Evolutionary conservation across 2,329 filamentous ascomycete genomes (phyloP).

Genomic region (Xylaria sp.): DNA sequence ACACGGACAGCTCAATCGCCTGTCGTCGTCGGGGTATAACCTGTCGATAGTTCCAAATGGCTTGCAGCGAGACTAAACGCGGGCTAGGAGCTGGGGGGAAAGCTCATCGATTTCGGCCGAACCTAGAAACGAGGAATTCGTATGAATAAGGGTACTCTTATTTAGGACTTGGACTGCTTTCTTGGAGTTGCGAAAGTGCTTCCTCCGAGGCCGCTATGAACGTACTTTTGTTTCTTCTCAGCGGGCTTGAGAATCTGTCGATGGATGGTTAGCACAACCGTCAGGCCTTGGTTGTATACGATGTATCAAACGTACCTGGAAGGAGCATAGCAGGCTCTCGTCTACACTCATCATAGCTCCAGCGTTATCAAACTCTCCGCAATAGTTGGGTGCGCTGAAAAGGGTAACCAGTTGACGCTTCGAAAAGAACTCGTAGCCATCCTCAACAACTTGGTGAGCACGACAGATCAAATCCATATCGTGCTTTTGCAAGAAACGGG

Average conservation of each 20-base stretch:
- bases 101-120: conserved; percentile 83
- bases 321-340: conserved; percentile 96
- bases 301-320: conserved; percentile 70
- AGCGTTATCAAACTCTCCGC: conserved; percentile 98
- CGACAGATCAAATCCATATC: conserved; percentile 99
- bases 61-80: conserved; percentile 31
- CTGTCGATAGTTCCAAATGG: conserved; percentile 33
- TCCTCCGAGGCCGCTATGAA: conserved; percentile 74
- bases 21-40: conserved; percentile 35
- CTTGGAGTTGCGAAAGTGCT: conserved; percentile 72
- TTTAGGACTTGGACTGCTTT: conserved; percentile 71
- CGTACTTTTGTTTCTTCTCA: conserved; percentile 99
- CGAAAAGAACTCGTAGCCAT: conserved; percentile 99
- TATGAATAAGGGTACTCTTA: conserved; percentile 71
- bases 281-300: no score
- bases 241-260: conserved; percentile 94
- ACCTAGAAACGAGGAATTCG: conserved; percentile 84
- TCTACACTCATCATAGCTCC: conserved; percentile 99
- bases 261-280: conserved; percentile 29
- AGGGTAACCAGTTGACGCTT: conserved; percentile 97
- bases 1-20: conserved; percentile 22
- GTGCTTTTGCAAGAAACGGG: conserved; percentile 96
- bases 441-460: conserved; percentile 97
- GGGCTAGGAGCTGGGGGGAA: conserved; percentile 34
- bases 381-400: conserved; percentile 99